Evolutionary conservation across 169 alveolate genomes (phyloP).

Genomic region (Plasmodium sp.): DNA sequence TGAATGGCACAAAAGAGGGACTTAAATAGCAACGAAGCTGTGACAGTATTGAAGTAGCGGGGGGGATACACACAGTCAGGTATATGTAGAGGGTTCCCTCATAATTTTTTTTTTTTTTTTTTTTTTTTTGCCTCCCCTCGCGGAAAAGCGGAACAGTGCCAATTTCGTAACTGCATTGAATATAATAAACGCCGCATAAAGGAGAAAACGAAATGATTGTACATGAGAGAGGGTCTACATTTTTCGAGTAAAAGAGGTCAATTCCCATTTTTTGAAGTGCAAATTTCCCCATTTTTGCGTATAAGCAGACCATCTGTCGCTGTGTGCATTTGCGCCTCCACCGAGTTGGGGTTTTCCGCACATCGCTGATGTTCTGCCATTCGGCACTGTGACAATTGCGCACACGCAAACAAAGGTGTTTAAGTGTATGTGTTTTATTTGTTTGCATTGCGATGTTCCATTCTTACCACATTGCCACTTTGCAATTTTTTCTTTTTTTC

Average conservation of each 20-base stretch:
- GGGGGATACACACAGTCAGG: not conserved
- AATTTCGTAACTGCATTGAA: not conserved
- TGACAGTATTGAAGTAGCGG: not conserved
- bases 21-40: not conserved
- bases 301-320: not conserved
- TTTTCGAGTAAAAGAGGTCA: not conserved
- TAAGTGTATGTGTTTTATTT: too few relatives aligned
- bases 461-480: not conserved
- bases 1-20: not conserved
- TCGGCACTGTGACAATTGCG: not conserved
- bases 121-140: not conserved
- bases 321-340: not conserved
- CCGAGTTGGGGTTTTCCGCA: not conserved
- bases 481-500: not conserved
- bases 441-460: not conserved
- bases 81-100: not conserved
- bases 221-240: not conserved
- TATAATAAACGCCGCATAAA: not conserved
- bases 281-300: not conserved
- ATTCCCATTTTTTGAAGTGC: not conserved
- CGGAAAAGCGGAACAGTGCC: not conserved
- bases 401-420: not conserved
- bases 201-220: not conserved
- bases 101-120: too few relatives aligned
- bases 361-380: not conserved